Conservation (phyloP, 2,329 filamentous ascomycete species). For the Emericellopsis atlantica region DNA sequence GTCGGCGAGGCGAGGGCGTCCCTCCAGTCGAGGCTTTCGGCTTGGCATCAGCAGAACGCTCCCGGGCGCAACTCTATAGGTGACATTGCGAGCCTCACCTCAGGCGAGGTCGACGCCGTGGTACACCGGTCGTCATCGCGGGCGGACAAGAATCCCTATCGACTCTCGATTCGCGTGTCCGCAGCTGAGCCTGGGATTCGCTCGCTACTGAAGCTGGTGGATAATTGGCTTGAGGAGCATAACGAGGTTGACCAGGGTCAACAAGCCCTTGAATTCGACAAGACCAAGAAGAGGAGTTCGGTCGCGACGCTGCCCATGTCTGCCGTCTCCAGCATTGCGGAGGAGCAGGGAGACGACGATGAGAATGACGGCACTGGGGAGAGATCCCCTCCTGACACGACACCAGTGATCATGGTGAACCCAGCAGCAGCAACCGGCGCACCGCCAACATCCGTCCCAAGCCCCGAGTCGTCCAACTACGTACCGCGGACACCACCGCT, state of each 20-base stretch:
- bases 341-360: neutral
- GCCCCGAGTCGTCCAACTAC: too few species aligned
- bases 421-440: too few species aligned
- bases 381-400: too few species aligned
- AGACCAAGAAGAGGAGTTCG: neutral
- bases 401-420: too few species aligned
- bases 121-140: neutral
- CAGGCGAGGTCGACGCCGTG: conserved; percentile 1
- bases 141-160: neutral
- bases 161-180: conserved; percentile 1
- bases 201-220: conserved; percentile 1
- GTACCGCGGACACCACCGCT: neutral
- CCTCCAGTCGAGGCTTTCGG: conserved; percentile 1
- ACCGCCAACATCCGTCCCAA: too few species aligned
- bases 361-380: neutral
- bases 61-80: neutral
- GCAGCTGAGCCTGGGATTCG: conserved; percentile 1
- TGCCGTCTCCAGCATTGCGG: neutral
- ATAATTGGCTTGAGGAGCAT: conserved; percentile 3
- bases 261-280: neutral
- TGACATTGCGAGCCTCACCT: neutral
- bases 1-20: neutral
- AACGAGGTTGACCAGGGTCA: neutral
- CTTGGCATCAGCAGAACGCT: neutral
- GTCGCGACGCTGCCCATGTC: neutral